Base-by-base conservation (phyloP, 352 stramenopile species). In the Phytophthora cryptogea region DNA sequence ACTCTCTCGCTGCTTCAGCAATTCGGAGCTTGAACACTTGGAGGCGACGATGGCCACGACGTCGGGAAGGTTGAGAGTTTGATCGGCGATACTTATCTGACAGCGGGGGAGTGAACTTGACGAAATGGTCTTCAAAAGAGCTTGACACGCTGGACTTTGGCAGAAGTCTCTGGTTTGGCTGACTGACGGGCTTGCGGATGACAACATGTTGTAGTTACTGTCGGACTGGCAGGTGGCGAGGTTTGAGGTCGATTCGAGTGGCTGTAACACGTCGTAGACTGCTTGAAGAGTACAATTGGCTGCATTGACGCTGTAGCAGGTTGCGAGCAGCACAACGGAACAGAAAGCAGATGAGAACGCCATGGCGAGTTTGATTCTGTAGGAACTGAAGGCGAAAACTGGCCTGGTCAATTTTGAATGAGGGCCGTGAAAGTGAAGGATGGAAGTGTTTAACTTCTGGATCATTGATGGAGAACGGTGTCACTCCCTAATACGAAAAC, bases 151-250 rank as follows among this genome's bases (percentile, higher is more conserved):
- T 17, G 42, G 40, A 31, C 53, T 61, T 6, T 26, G 17, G 17
- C 53, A 61, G 13, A 54, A 45, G 0, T 2, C 16, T 28, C 33
- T 46, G 23, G 53, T 39, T 14, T 54, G 53, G 36, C 20, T 17
- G 14, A 20, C 5, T 17, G 42, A 54, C 27, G 42, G 53, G 11
- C 42, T n/a, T 14, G 23, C n/a, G 30, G 36, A 48, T 5, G 42
- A 47, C 42, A 42, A 7, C 48, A 37, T 14, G 4, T 42, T 47
- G 31, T 54, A 42, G 26, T 54, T 61, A 33, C 31, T 54, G 42
- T 61, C 42, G n/a, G 13, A 8, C 4, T 3, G 8, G 23, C 14
- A 28, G 16, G 8, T 5, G 1, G 7, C 1, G 37, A 20, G 10
- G 36, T 13, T 36, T 36, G 20, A 23, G 20, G 2, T 23, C 20